Conservation (phyloP, 1,139 yeast genomes). For the Meyerozyma sp. region DNA sequence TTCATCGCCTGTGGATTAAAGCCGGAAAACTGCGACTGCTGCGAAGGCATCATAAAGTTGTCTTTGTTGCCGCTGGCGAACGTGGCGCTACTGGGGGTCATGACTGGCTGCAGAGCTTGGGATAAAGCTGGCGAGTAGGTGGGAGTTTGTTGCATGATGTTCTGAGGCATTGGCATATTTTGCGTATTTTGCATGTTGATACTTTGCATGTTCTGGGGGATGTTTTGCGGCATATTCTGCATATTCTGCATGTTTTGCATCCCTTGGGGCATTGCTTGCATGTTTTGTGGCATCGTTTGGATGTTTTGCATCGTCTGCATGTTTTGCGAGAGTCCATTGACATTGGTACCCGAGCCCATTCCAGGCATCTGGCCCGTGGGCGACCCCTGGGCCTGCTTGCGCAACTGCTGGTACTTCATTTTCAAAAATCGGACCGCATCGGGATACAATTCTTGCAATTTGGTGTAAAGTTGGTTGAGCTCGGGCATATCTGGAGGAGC, state of each 20-base stretch:
- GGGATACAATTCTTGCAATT: slow-evolving; percentile 49
- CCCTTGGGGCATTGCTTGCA: too few relatives aligned
- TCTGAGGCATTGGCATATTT: neutral
- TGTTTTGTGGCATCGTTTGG: too few relatives aligned
- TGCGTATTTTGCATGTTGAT: neutral
- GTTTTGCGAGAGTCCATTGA: too few relatives aligned
- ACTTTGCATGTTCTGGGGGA: neutral
- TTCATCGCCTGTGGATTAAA: neutral
- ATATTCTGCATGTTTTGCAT: neutral
- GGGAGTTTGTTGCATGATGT: neutral
- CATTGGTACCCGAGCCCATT: slow-evolving; percentile 1
- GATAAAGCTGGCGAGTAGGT: neutral
- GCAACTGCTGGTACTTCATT: slow-evolving; percentile 40
- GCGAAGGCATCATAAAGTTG: neutral
- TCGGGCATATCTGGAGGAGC: slow-evolving; percentile 57
- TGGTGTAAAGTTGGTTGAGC: slow-evolving; percentile 39
- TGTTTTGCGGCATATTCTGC: too few relatives aligned
- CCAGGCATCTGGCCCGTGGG: slow-evolving; percentile 4
- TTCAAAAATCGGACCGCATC: slow-evolving; percentile 49
- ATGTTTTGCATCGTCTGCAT: too few relatives aligned
- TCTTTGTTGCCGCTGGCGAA: neutral
- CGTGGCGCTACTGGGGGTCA: neutral
- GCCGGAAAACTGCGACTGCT: slow-evolving; percentile 1
- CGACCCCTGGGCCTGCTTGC: slow-evolving; percentile 20
- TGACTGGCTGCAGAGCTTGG: neutral